These are phyloP conservation scores for Trichoderma citrinoviride DNA, from an alignment of 2,329 filamentous ascomycete species.

Conservation along the genomic window DNA sequence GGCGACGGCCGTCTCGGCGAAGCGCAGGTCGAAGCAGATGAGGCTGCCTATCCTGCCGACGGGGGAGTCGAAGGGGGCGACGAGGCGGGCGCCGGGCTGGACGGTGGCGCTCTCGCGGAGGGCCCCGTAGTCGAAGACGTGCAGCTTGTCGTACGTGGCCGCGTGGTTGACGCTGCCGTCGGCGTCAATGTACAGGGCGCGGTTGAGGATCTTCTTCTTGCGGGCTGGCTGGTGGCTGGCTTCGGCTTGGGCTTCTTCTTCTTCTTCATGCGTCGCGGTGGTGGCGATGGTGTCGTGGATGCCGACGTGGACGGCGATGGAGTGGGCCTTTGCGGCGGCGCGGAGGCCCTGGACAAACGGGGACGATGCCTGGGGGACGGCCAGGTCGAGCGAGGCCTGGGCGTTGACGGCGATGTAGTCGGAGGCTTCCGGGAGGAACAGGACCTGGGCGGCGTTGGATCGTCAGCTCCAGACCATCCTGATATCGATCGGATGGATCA, in stretches of 20 bases:
- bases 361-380: constrained; percentile 60
- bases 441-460: constrained; percentile 47
- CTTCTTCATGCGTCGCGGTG: too few relatives aligned
- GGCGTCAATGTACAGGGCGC: constrained; percentile 50
- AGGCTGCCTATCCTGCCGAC: constrained; percentile 74
- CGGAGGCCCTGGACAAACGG: constrained; percentile 76
- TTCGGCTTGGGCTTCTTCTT: background rate
- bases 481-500: background rate
- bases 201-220: constrained; percentile 51
- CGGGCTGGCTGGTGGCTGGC: constrained; percentile 23
- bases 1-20: constrained; percentile 70
- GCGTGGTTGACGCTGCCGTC: constrained; percentile 43
- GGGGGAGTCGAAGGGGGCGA: constrained; percentile 67
- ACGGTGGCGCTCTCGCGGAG: constrained; percentile 58
- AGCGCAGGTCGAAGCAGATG: constrained; percentile 90
- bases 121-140: constrained; percentile 73
- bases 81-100: constrained; percentile 62
- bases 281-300: constrained; percentile 66
- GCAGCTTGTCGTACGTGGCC: constrained; percentile 76
- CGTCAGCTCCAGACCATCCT: constrained; percentile 4
- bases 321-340: constrained; percentile 60
- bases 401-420: constrained; percentile 79
- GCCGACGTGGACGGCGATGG: constrained; percentile 77
- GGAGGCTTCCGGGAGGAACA: constrained; percentile 89
- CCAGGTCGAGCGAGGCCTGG: constrained; percentile 67